Evolutionary conservation across 805 yeast genomes (phyloP), one percentile per base, ranked within the genome.

Genomic region (Monosporozyma solicola): DNA sequence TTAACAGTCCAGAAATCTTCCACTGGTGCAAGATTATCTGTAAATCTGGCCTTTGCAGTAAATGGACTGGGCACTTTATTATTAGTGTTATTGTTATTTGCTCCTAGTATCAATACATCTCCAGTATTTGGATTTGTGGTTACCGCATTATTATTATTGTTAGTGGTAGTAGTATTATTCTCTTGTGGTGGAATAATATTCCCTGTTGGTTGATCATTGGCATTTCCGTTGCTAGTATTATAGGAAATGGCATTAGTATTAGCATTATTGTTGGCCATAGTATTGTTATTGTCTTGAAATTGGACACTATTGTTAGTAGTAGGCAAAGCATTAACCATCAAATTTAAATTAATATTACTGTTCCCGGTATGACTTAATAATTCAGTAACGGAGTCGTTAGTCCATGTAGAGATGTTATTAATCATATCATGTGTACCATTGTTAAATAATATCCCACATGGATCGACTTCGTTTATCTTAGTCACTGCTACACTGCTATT

Each of bases 321-420:
- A 35, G 39, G 39, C 39, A 15, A 3, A 35, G 39, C 13, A 41
- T 20, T 41, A 8, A 5, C 27, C 27, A 20, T 16, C 44, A 41
- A 20, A 41, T 24, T 24, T 41, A 41, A 41, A 24, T 25, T 43
- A 11, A 25, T 27, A 43, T 43, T 43, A 43, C 24, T 43, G 20
- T 43, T 43, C 6, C 44, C 27, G 6, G 27, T 41, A 32, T 35
- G 39, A 25, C 35, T 47, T 25, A 47, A 47, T 24, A 50, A 57
- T 47, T 59, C 59, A 35, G 53, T 54, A 24, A 66, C 67, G 1
- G 67, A 61, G 41, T 66, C 64, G 29, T 58, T 64, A 2, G 84
- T 80, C 85, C 85, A 80, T 1, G 76, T 77, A 0, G 83, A 78
- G 39, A 80, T 80, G 58, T 80, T 79, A 60, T 73, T 79, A 59